These are phyloP conservation scores for Hibiscus tridactylites DNA, from an alignment of 345 rosid species.

Conservation along the genomic window DNA sequence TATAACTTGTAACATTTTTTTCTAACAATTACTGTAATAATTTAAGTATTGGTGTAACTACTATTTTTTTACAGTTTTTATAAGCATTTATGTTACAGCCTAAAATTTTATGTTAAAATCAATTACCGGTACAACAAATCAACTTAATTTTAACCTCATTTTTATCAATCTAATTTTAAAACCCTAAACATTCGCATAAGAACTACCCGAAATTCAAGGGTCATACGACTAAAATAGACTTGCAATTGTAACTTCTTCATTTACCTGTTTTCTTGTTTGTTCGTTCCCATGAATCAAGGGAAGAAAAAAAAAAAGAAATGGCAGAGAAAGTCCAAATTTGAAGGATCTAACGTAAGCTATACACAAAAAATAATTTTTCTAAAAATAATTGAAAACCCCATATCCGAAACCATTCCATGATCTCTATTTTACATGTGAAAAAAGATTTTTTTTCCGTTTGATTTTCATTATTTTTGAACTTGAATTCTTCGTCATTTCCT, in stretches of 20 bases:
- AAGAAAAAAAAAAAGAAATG: not conserved
- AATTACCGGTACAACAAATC: too few relatives aligned
- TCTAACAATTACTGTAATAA: too few relatives aligned
- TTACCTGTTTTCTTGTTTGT: slow-evolving; percentile 27
- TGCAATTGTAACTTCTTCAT: not conserved
- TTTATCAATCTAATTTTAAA: too few relatives aligned
- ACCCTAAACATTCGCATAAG: too few relatives aligned
- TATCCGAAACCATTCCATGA: not conserved
- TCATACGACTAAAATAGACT: not conserved
- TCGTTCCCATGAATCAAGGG: slow-evolving; percentile 19
- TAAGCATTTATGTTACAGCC: too few relatives aligned
- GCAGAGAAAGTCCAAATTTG: slow-evolving; percentile 22
- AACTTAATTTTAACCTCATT: too few relatives aligned
- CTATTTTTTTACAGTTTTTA: too few relatives aligned
- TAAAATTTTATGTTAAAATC: too few relatives aligned
- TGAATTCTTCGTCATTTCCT: not conserved
- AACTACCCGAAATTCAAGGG: not conserved
- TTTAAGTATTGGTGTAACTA: too few relatives aligned
- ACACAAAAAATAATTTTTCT: slow-evolving; percentile 23
- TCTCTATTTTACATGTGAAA: slow-evolving; percentile 6
- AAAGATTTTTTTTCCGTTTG: too few relatives aligned
- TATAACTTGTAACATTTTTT: too few relatives aligned
- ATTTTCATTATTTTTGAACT: not conserved
- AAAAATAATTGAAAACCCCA: slow-evolving; percentile 14
- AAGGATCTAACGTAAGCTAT: slow-evolving; percentile 26